A percentile compares a stretch with the other conserved stretches of the same genome.
Evolutionary conservation across 192 early-diverging fungal genomes (phyloP).

Genomic region (Backusella liffmaniae): DNA sequence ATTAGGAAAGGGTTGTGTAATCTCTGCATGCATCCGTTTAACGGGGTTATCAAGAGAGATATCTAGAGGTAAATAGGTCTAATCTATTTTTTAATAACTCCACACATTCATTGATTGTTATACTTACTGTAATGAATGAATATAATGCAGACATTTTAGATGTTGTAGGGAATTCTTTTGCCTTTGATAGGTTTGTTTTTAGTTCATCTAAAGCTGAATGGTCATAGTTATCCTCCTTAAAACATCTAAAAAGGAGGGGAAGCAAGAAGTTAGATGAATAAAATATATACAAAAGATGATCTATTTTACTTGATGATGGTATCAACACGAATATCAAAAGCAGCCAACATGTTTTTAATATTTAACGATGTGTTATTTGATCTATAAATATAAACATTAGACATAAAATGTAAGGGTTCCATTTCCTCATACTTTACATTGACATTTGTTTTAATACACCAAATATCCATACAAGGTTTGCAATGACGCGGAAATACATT

Average conservation of each 20-base stretch:
- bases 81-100: background rate
- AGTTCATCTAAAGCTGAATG: constrained; percentile 30
- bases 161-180: constrained; percentile 35
- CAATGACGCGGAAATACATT: constrained; percentile 48
- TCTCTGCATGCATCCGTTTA: constrained; percentile 21
- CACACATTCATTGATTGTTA: too few species aligned
- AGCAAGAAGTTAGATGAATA: background rate
- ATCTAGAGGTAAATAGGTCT: constrained; percentile 30
- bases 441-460: constrained; percentile 43
- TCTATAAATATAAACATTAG: background rate
- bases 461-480: constrained; percentile 53
- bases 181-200: constrained; percentile 33
- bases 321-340: constrained; percentile 38
- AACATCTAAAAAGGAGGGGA: background rate
- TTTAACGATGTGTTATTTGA: constrained; percentile 24
- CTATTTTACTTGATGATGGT: constrained; percentile 31
- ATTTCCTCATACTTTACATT: constrained; percentile 20
- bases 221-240: constrained; percentile 20
- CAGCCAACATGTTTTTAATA: constrained; percentile 42
- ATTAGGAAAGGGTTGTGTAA: constrained; percentile 23
- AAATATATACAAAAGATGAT: constrained; percentile 8
- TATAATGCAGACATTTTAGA: constrained; percentile 22
- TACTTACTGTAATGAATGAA: constrained; percentile 30
- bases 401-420: background rate
- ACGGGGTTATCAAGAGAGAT: constrained; percentile 26